A percentile compares a stretch with the other conserved stretches of the same genome.
phyloP scores from a whole-genome alignment of 441 rosid genomes.

The Aleurites moluccanus region DNA sequence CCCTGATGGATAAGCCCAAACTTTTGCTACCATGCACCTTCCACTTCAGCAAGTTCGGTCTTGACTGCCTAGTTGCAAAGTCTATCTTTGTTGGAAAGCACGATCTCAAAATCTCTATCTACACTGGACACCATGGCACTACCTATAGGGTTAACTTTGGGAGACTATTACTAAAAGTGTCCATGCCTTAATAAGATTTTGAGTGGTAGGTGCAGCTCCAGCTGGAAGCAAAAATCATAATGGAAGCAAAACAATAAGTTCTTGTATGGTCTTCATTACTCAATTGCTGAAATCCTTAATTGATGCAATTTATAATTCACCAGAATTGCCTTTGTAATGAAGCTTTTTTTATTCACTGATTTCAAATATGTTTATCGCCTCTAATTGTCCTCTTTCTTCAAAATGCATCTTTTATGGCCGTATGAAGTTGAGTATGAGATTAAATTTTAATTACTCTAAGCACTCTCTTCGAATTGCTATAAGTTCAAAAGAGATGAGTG shows the following conservation, averaged over 20 bases:
- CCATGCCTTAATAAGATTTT: too few species aligned
- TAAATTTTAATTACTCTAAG: slow-evolving; percentile 12
- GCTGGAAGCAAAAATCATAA: not conserved
- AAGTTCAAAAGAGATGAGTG: slow-evolving; percentile 28
- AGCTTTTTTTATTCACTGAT: slow-evolving; percentile 38
- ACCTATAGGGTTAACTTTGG: slow-evolving; percentile 74
- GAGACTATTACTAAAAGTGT: slow-evolving; percentile 59
- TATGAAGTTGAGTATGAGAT: not conserved
- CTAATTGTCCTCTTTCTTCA: slow-evolving; percentile 28
- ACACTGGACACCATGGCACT: slow-evolving; percentile 65
- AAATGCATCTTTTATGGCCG: slow-evolving; percentile 22
- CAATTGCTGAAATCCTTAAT: not conserved
- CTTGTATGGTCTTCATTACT: not conserved
- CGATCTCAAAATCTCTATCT: slow-evolving; percentile 56
- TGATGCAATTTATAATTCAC: too few species aligned
- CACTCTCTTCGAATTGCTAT: slow-evolving; percentile 26
- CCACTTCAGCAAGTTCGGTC: slow-evolving; percentile 60
- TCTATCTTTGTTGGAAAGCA: slow-evolving; percentile 53
- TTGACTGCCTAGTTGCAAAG: slow-evolving; percentile 50
- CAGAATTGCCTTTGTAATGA: too few species aligned
- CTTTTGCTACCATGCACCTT: slow-evolving; percentile 67
- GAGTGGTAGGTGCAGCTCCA: slow-evolving; percentile 4
- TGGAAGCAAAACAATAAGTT: not conserved
- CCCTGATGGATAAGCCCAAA: slow-evolving; percentile 41
- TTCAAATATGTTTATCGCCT: slow-evolving; percentile 30